Conservation (phyloP, 1,139 yeast species). For the Suhomyces coccinellae region DNA sequence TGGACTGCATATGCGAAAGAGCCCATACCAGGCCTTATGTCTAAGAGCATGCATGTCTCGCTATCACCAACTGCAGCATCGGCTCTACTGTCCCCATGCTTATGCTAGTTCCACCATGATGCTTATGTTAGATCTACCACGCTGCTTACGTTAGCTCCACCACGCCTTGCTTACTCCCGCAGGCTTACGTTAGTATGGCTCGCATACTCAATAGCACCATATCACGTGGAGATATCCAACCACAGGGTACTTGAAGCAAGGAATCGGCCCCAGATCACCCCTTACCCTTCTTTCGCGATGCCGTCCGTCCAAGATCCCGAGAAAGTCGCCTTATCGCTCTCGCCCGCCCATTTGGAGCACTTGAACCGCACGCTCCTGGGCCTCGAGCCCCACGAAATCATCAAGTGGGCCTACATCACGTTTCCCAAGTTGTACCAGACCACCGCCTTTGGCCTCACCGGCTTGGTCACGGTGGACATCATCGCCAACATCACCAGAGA, state of each 20-base stretch:
- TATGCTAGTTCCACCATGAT: too few species aligned
- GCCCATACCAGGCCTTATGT: too few species aligned
- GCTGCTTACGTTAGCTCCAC: too few species aligned
- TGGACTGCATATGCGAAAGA: too few species aligned
- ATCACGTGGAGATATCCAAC: conserved; percentile 10
- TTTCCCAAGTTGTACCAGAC: conserved; percentile 86
- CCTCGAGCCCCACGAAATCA: conserved; percentile 67
- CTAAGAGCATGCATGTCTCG: too few species aligned
- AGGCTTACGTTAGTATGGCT: too few species aligned
- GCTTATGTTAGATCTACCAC: too few species aligned
- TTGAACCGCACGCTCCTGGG: conserved; percentile 61
- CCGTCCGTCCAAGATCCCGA: not conserved
- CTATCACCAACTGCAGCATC: too few species aligned
- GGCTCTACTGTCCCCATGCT: too few species aligned
- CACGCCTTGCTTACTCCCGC: too few species aligned
- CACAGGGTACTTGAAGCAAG: not conserved
- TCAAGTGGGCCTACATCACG: conserved; percentile 79
- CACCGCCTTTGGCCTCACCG: conserved; percentile 94
- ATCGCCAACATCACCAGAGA: conserved; percentile 51
- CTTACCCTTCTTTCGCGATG: not conserved
- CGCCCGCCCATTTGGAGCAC: conserved; percentile 50
- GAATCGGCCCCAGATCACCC: too few species aligned
- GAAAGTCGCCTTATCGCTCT: conserved; percentile 17
- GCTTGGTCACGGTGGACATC: conserved; percentile 85
- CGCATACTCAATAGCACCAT: conserved; percentile 10